Percentiles rank a stretch among this genome's conserved stretches.
phyloP scores from a whole-genome alignment of 78 protist genomes.

The Tieghemostelium lacteum region DNA sequence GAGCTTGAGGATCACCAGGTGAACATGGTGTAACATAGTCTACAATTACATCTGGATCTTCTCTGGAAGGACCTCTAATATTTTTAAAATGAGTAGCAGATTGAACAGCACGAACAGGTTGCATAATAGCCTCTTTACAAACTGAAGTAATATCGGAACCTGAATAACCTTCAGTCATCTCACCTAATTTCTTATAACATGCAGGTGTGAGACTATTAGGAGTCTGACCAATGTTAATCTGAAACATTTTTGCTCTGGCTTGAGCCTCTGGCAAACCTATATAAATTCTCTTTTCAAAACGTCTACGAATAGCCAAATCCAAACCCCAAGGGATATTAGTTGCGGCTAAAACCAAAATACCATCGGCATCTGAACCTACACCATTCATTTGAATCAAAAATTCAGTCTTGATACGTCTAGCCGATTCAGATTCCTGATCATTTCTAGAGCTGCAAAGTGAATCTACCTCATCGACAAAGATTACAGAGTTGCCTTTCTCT shows the following conservation, averaged over 20 bases:
- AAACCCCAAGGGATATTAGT: slow-evolving; percentile 98
- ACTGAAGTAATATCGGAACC: slow-evolving; percentile 95
- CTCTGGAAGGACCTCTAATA: slow-evolving; percentile 75
- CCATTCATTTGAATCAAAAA: slow-evolving; percentile 98
- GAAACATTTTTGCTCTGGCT: slow-evolving; percentile 93
- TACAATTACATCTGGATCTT: slow-evolving; percentile 66
- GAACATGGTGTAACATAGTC: slow-evolving; percentile 79
- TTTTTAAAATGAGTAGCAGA: slow-evolving; percentile 95
- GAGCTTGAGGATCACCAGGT: slow-evolving; percentile 83
- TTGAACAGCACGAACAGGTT: slow-evolving; percentile 95
- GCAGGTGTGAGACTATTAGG: slow-evolving; percentile 77
- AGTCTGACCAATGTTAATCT: slow-evolving; percentile 90
- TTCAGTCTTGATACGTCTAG: slow-evolving; percentile 98
- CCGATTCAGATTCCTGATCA: slow-evolving; percentile 94
- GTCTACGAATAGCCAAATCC: slow-evolving; percentile 98
- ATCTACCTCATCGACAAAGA: slow-evolving; percentile 99
- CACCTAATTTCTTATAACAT: slow-evolving; percentile 84
- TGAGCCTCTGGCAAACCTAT: slow-evolving; percentile 82
- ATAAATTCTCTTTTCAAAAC: slow-evolving; percentile 86
- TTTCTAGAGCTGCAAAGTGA: slow-evolving; percentile 91
- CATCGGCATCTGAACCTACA: slow-evolving; percentile 92
- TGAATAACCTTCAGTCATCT: slow-evolving; percentile 91
- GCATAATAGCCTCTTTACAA: slow-evolving; percentile 96
- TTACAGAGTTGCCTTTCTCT: slow-evolving; percentile 92
- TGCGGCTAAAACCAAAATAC: slow-evolving; percentile 99